Percentiles rank a stretch among this genome's conserved stretches.
Conservation (phyloP, 306 rosid genomes). For the Begonia loranthoides region DNA sequence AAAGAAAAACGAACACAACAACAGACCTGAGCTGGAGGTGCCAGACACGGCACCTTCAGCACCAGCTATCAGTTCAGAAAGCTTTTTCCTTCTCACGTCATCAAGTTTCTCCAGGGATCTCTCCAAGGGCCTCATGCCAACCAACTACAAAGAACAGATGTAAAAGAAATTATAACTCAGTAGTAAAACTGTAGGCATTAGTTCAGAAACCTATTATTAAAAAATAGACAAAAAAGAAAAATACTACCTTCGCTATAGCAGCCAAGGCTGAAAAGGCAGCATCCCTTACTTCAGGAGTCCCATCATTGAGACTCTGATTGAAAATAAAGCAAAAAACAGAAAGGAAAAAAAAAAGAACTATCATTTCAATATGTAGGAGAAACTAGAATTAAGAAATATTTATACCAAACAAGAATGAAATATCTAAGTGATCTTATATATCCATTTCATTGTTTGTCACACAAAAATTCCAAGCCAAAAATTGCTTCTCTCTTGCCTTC, state of each 20-base stretch:
- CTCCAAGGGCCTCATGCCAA: constrained; percentile 98
- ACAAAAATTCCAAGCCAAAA: no score
- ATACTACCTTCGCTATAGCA: constrained; percentile 80
- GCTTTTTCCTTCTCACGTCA: constrained; percentile 89
- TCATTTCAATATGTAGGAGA: background rate
- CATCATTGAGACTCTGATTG: constrained; percentile 68
- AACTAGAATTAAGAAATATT: no score
- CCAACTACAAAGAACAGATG: constrained; percentile 35
- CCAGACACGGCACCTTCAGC: constrained; percentile 59
- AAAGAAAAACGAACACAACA: constrained; percentile 1
- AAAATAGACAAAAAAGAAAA: constrained; percentile 3
- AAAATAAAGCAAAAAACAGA: background rate
- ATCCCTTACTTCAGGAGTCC: constrained; percentile 97
- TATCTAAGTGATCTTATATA: no score
- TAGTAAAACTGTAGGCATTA: constrained; percentile 7
- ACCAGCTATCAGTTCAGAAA: constrained; percentile 90
- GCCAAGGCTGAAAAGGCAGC: constrained; percentile 91
- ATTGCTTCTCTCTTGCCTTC: no score
- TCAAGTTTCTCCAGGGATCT: constrained; percentile 92
- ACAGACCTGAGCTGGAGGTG: constrained; percentile 53
- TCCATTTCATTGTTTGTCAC: no score
- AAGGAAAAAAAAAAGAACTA: background rate
- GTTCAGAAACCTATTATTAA: background rate
- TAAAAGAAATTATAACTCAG: constrained; percentile 11
- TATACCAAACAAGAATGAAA: no score